Evolutionary conservation across 768 basidiomycete genomes (phyloP).

Genomic region (Omphalotus guepiniiformis): DNA sequence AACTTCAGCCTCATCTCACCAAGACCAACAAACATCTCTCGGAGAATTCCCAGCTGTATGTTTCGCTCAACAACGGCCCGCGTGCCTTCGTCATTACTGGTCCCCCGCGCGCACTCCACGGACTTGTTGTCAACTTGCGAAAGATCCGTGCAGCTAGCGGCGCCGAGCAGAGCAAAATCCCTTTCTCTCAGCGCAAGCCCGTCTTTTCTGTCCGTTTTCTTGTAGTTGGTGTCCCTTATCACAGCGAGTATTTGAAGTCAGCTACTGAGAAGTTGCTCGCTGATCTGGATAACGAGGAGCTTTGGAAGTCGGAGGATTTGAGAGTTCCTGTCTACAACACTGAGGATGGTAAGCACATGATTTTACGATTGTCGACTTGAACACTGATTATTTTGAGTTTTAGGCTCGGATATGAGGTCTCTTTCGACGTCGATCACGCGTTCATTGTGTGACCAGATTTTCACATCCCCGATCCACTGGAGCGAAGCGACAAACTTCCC

Average conservation of each 20-base stretch:
- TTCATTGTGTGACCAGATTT: constrained; percentile 91
- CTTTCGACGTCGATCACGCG: constrained; percentile 71
- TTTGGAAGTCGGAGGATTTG: constrained; percentile 69
- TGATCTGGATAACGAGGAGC: constrained; percentile 72
- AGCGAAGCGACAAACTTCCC: constrained; percentile 86
- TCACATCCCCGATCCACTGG: constrained; percentile 92
- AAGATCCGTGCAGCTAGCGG: constrained; percentile 86
- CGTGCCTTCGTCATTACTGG: constrained; percentile 92
- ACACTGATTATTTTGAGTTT: constrained; percentile 2
- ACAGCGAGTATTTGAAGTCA: constrained; percentile 78
- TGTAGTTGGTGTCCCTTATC: constrained; percentile 94
- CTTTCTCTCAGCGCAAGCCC: constrained; percentile 92
- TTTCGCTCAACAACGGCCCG: constrained; percentile 93
- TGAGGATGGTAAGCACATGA: constrained; percentile 70
- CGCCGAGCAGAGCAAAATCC: constrained; percentile 89
- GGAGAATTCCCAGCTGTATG: constrained; percentile 67
- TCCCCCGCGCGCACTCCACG: constrained; percentile 86
- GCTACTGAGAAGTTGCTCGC: constrained; percentile 75
- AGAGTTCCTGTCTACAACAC: constrained; percentile 89
- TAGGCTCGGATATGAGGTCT: constrained; percentile 82
- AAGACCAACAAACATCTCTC: constrained; percentile 88
- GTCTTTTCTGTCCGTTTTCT: constrained; percentile 92
- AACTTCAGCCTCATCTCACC: constrained; percentile 75
- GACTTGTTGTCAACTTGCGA: constrained; percentile 85
- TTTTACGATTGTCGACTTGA: constrained; percentile 4